phyloP scores from a whole-genome alignment of 2,329 filamentous ascomycete genomes.

The Stagonosporopsis vannaccii region DNA sequence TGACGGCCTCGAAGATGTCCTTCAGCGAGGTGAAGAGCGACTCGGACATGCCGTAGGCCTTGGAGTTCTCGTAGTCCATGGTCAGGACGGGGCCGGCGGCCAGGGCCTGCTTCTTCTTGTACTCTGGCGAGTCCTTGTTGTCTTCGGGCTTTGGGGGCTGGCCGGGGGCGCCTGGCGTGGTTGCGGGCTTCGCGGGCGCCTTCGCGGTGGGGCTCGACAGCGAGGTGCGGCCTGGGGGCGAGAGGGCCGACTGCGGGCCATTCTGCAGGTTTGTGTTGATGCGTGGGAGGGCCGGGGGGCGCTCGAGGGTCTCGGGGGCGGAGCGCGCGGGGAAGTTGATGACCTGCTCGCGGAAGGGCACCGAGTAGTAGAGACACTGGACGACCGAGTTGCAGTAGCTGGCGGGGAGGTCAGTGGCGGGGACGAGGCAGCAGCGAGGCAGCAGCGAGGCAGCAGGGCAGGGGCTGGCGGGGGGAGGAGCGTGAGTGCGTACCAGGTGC shows the following conservation, averaged over 20 bases:
- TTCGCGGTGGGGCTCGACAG: slow-evolving; percentile 42
- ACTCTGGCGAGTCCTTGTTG: slow-evolving; percentile 92
- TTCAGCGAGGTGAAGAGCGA: slow-evolving; percentile 93
- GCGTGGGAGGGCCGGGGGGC: slow-evolving; percentile 57
- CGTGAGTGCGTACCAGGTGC: slow-evolving; percentile 80
- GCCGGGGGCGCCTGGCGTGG: slow-evolving; percentile 59
- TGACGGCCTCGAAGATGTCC: slow-evolving; percentile 92
- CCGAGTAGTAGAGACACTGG: slow-evolving; percentile 95
- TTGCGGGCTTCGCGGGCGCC: slow-evolving; percentile 47
- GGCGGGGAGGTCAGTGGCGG: slow-evolving; percentile 24
- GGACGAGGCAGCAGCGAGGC: slow-evolving; percentile 16
- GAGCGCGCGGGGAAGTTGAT: slow-evolving; percentile 84
- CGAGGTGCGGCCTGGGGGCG: slow-evolving; percentile 61
- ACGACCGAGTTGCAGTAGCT: slow-evolving; percentile 99
- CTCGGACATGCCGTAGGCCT: slow-evolving; percentile 89
- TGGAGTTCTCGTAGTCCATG: slow-evolving; percentile 79
- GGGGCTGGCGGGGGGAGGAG: too few relatives aligned
- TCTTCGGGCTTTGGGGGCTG: slow-evolving; percentile 80
- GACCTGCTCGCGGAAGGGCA: slow-evolving; percentile 90
- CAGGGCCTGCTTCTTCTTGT: slow-evolving; percentile 96
- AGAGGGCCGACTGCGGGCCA: slow-evolving; percentile 54
- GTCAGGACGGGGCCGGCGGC: slow-evolving; percentile 86
- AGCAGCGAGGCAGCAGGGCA: slow-evolving; percentile 23
- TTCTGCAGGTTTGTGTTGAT: slow-evolving; percentile 51
- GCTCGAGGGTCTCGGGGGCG: slow-evolving; percentile 70